Evolutionary conservation across 164 flowering plant species (phyloP).

Genomic region (Nymphaea thermarum): DNA sequence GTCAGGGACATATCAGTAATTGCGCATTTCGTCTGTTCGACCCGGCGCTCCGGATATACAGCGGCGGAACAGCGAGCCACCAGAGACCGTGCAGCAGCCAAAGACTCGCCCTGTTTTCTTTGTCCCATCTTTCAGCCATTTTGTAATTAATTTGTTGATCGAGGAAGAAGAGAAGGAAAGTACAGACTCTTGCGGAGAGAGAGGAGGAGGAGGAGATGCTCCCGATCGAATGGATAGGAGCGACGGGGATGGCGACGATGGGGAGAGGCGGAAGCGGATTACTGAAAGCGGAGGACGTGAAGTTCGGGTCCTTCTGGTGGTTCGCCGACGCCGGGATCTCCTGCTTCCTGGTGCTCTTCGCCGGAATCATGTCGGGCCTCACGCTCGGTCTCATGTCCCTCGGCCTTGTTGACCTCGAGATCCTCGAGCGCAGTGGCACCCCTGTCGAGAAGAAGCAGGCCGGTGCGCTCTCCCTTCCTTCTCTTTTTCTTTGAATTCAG

Average conservation of each 20-base stretch:
- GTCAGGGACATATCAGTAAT: too few relatives aligned
- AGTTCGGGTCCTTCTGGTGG: constrained; percentile 25
- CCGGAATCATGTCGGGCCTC: constrained; percentile 41
- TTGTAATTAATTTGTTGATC: too few relatives aligned
- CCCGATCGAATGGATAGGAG: background rate
- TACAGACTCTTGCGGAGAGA: too few relatives aligned
- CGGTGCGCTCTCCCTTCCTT: constrained; percentile 10
- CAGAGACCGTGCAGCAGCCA: too few relatives aligned
- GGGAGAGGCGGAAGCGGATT: background rate
- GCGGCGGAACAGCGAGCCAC: too few relatives aligned
- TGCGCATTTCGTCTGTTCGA: too few relatives aligned
- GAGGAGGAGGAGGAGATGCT: background rate
- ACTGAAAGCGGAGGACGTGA: constrained; percentile 6
- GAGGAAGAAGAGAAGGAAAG: background rate
- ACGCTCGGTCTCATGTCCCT: constrained; percentile 40
- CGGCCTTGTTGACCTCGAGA: constrained; percentile 40
- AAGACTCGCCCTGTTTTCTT: too few relatives aligned
- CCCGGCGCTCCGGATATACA: too few relatives aligned
- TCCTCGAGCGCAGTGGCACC: constrained; percentile 32
- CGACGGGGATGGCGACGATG: background rate
- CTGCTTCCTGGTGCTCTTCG: constrained; percentile 29
- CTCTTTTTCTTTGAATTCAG: background rate
- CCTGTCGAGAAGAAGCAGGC: constrained; percentile 39
- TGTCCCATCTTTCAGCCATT: too few relatives aligned
- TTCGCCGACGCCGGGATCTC: constrained; percentile 24